Evolutionary conservation across 2,329 filamentous ascomycete species (phyloP).

Genomic region (Remersonia thermophila): DNA sequence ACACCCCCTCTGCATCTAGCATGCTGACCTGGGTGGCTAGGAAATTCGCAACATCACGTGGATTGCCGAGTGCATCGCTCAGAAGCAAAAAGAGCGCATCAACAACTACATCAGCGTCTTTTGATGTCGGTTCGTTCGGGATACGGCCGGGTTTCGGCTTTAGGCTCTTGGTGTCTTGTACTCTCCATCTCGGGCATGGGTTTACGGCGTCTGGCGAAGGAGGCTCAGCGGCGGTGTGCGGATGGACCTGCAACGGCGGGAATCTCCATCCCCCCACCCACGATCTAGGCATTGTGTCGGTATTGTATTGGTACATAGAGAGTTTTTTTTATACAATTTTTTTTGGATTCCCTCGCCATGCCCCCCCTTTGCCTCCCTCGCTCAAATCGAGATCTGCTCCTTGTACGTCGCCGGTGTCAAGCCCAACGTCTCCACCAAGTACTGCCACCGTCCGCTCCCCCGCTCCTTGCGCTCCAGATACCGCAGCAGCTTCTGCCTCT

Average conservation of each 20-base stretch:
- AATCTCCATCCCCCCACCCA: too few relatives aligned
- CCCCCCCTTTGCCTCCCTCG: slow-evolving; percentile 2
- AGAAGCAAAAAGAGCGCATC: slow-evolving; percentile 98
- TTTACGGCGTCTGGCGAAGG: not conserved
- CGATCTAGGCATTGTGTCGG: not conserved
- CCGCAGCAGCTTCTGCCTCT: slow-evolving; percentile 72
- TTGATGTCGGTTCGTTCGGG: slow-evolving; percentile 30
- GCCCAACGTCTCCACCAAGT: slow-evolving; percentile 73
- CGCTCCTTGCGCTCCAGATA: slow-evolving; percentile 86
- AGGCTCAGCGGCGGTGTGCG: not conserved
- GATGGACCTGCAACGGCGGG: not conserved
- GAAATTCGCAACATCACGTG: slow-evolving; percentile 99
- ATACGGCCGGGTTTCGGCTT: too few relatives aligned
- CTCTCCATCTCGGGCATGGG: not conserved
- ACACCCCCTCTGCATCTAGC: too few relatives aligned
- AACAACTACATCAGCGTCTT: slow-evolving; percentile 99
- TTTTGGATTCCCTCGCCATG: too few relatives aligned
- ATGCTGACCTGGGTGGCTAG: slow-evolving; percentile 35
- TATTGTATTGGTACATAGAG: not conserved
- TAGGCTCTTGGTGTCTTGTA: too few relatives aligned
- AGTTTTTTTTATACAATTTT: slow-evolving; percentile 8
- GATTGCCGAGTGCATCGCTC: slow-evolving; percentile 98
- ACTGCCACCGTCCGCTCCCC: slow-evolving; percentile 79
- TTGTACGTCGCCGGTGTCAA: slow-evolving; percentile 82
- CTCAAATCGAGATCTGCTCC: slow-evolving; percentile 57